Evolutionary conservation across 768 basidiomycete genomes (phyloP), one percentile per base, ranked within the genome.

Genomic region (Mycena metata): DNA sequence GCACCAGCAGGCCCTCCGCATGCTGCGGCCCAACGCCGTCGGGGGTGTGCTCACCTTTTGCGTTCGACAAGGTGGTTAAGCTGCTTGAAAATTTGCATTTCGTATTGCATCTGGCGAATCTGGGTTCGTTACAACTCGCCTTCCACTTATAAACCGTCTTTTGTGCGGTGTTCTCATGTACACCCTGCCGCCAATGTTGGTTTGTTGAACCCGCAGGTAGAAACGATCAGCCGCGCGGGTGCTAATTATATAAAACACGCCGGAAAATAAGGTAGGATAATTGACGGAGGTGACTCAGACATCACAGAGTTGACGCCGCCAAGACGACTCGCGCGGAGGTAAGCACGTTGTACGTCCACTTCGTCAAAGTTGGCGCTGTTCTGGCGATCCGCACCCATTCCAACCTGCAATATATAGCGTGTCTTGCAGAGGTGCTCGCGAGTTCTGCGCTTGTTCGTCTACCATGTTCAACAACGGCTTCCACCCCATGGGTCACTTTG

Each of bases 61-160:
- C n/a, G n/a, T n/a, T n/a, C n/a, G n/a, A n/a, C n/a, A n/a, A n/a
- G n/a, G n/a, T n/a, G n/a, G n/a, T n/a, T n/a, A n/a, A n/a, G n/a
- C n/a, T n/a, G n/a, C n/a, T n/a, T n/a, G n/a, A n/a, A n/a, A n/a
- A n/a, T n/a, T n/a, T n/a, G n/a, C n/a, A n/a, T n/a, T n/a, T n/a
- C n/a, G n/a, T n/a, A n/a, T n/a, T n/a, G n/a, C n/a, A n/a, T n/a
- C n/a, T n/a, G n/a, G 79, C 76, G 4, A 80, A 80, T 47, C 70
- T 77, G 21, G 75, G 73, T 65, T 65, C 65, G 66, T 62, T 33
- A 13, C 23, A 1, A n/a, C 2, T 3, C 36, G n/a, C n/a, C n/a
- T n/a, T 17, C 11, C 23, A 7, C 33, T 13, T n/a, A n/a, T n/a
- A n/a, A n/a, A 39, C 30, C 30, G 0, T 35, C 45, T n/a, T 26